Evolutionary conservation across 1,139 yeast genomes (phyloP), one percentile per base, ranked within the genome.

Genomic region (Ogataea hybrid): DNA sequence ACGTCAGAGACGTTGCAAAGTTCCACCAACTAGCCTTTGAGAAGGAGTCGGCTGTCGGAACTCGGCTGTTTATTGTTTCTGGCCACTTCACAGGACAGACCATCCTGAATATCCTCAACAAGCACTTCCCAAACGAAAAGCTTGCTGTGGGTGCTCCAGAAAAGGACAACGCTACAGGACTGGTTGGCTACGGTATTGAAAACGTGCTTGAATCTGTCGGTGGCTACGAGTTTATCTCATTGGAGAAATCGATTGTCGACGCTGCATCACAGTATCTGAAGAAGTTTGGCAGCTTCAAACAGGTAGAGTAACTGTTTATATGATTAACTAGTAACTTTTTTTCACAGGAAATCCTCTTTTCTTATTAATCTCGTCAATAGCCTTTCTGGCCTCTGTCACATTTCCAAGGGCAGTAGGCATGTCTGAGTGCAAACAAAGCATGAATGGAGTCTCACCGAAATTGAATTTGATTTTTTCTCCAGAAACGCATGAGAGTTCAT

Each of bases 1-100:
- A 71, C 42, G 76, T 71, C 6, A 63, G 75, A 48, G 76, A 72
- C 47, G 73, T 69, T 28, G 75, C 76, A n/a, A 48, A 50, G 32
- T 62, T 70, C 18, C 76, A 72, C 46, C 54, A 68, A 20, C 54
- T 61, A 3, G 72, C 74, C 0, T 67, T 67, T 38, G 57, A 62
- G 20, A 43, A 46, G 17, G 56, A 53, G 9, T 44, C 58, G 1
- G 56, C 68, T 11, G 61, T 60, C 7, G 67, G 68, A 29, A 63
- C 70, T 53, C 65, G 82, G 39, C 64, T 71, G 44, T 67, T 72
- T 42, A 57, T 71, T 49, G 57, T 64, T 25, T 59, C 59, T 22
- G 67, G 64, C 6, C 63, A 61, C 43, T 69, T 64, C 44, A 56
- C 63, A 36, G 56, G 61, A 36, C 77, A 72, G 50, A 61, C 58